phyloP scores from a whole-genome alignment of 805 yeast genomes.

The Cyberlindnera samutprakarnensis region DNA sequence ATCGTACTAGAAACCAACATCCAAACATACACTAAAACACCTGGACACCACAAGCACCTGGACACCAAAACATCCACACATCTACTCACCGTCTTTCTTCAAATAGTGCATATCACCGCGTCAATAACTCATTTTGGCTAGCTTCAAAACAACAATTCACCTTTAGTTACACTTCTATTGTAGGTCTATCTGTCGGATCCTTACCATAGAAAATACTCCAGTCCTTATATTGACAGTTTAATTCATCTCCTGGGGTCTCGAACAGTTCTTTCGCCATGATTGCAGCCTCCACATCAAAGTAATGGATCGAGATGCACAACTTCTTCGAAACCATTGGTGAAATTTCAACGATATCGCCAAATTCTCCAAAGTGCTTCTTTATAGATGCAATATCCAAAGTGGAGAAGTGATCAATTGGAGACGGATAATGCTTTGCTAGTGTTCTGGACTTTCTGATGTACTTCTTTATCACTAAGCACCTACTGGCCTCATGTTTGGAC shows the following conservation, averaged over 20 bases:
- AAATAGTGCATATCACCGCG: too few relatives aligned
- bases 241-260: conserved; percentile 24
- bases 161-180: conserved; percentile 17
- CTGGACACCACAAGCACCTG: too few relatives aligned
- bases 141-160: too few relatives aligned
- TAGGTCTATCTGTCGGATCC: conserved; percentile 57
- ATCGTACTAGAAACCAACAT: too few relatives aligned
- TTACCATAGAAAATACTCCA: conserved; percentile 65
- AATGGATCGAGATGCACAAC: conserved; percentile 54
- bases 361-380: conserved; percentile 40
- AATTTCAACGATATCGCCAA: conserved; percentile 56
- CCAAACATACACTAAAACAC: too few relatives aligned
- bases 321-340: conserved; percentile 62
- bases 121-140: too few relatives aligned
- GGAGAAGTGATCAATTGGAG: conserved; percentile 34
- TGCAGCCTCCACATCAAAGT: conserved; percentile 50
- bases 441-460: conserved; percentile 16
- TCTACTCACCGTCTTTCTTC: too few relatives aligned
- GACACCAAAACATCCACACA: too few relatives aligned
- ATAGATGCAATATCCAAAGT: conserved; percentile 39
- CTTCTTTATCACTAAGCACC: conserved; percentile 10
- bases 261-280: conserved; percentile 47
- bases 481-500: conserved; percentile 1
- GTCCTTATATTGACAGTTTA: conserved; percentile 39
- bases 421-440: conserved; percentile 28